These are phyloP conservation scores for Amylostereum chailletii DNA, from an alignment of 1,284 basidiomycete species.

Conservation along the genomic window DNA sequence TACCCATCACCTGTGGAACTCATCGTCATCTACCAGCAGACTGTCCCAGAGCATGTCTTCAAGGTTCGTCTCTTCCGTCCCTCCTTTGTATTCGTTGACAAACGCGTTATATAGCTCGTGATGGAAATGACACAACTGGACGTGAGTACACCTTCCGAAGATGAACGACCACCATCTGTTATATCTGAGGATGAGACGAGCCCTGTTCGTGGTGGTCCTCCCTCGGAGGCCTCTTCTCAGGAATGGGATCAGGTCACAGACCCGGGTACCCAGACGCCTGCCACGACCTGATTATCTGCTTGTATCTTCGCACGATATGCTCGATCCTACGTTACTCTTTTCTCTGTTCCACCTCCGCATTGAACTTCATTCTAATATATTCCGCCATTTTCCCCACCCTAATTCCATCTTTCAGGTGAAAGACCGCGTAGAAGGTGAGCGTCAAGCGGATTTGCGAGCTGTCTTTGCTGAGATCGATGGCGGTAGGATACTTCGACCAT, in stretches of 20 bases:
- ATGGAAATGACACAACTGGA: conserved; percentile 86
- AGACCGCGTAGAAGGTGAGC: conserved; percentile 69
- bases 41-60: conserved; percentile 82
- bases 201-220: conserved; percentile 53
- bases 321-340: conserved; percentile 12
- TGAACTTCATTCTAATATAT: conserved; percentile 56
- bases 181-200: conserved; percentile 46
- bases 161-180: conserved; percentile 23
- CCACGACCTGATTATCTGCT: conserved; percentile 25
- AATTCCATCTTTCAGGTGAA: conserved; percentile 39
- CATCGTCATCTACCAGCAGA: conserved; percentile 89
- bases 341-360: conserved; percentile 12
- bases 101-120: conserved; percentile 46
- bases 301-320: conserved; percentile 2
- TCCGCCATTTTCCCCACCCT: conserved; percentile 23
- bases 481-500: conserved; percentile 60
- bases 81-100: conserved; percentile 4
- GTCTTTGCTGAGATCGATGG: conserved; percentile 12
- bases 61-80: conserved; percentile 40
- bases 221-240: conserved; percentile 75
- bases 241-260: conserved; percentile 82
- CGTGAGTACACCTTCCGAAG: conserved; percentile 59
- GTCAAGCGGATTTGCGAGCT: conserved; percentile 16
- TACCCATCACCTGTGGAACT: conserved; percentile 92
- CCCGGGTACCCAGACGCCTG: conserved; percentile 46